A percentile compares a stretch with the other conserved stretches of the same genome.
Evolutionary conservation across 2,329 filamentous ascomycete species (phyloP).

Genomic region (Exophiala aquamarina): DNA sequence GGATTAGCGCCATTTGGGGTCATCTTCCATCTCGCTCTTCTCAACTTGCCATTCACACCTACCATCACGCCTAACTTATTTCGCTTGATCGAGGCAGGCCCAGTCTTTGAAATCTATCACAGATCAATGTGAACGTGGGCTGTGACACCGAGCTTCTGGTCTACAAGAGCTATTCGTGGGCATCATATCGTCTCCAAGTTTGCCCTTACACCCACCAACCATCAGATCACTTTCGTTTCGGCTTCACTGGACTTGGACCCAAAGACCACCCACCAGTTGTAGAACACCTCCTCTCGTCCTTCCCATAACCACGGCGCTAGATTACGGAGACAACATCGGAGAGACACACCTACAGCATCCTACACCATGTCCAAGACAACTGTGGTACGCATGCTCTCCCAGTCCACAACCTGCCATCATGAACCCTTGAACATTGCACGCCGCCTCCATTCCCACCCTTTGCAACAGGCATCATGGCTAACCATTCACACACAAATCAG

Average conservation of each 20-base stretch:
- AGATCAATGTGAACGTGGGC: not conserved
- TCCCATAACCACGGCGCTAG: too few species aligned
- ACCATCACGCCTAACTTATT: not conserved
- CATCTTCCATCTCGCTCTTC: constrained; percentile 15
- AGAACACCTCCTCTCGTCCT: too few species aligned
- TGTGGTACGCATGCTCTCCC: constrained; percentile 22
- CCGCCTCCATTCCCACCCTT: not conserved
- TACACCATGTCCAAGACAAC: constrained; percentile 25
- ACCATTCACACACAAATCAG: constrained; percentile 34
- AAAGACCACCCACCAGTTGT: too few species aligned
- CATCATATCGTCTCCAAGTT: not conserved
- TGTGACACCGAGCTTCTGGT: too few species aligned
- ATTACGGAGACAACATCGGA: not conserved
- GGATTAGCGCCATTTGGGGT: constrained; percentile 19
- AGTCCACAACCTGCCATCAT: not conserved
- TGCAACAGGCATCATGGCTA: constrained; percentile 2
- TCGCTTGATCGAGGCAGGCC: not conserved
- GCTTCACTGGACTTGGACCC: too few species aligned
- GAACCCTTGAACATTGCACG: not conserved
- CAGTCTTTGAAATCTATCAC: not conserved
- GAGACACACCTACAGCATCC: not conserved
- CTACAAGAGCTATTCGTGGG: too few species aligned
- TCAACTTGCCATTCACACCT: constrained; percentile 19
- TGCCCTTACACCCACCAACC: not conserved
- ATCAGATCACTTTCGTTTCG: not conserved